Evolutionary conservation across 331 rosid genomes (phyloP).

Genomic region (Quercus tomentella): DNA sequence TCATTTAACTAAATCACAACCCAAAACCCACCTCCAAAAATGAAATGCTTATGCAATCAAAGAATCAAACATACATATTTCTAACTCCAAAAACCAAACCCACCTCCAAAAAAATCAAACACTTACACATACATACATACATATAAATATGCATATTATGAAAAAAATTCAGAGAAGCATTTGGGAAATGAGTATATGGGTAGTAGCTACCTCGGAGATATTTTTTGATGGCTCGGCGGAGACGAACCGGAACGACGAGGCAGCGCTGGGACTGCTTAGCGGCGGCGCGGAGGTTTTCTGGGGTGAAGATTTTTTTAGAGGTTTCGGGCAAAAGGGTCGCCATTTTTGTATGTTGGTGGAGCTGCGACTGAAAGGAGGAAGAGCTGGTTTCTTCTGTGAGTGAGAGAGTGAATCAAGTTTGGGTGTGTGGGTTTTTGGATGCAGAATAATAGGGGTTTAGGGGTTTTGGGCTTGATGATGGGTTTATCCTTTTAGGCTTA

Average conservation of each 20-base stretch:
- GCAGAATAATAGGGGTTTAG: background rate
- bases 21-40: no score
- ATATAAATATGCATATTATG: no score
- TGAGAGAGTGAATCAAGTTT: no score
- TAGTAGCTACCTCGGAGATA: constrained; percentile 65
- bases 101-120: constrained; percentile 3
- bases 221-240: constrained; percentile 88
- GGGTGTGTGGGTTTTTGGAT: background rate
- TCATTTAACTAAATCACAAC: no score
- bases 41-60: no score
- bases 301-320: constrained; percentile 38
- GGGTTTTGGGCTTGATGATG: background rate
- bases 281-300: no score
- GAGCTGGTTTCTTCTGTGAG: background rate
- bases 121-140: no score
- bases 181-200: background rate
- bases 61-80: background rate
- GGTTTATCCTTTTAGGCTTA: no score
- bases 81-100: constrained; percentile 23
- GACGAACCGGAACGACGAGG: constrained; percentile 69
- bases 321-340: constrained; percentile 60
- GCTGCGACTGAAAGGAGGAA: no score
- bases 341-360: constrained; percentile 34
- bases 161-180: background rate
- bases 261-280: constrained; percentile 42